Evolutionary conservation across 768 basidiomycete species (phyloP).

Genomic region (Xanthoconium stramineum): DNA sequence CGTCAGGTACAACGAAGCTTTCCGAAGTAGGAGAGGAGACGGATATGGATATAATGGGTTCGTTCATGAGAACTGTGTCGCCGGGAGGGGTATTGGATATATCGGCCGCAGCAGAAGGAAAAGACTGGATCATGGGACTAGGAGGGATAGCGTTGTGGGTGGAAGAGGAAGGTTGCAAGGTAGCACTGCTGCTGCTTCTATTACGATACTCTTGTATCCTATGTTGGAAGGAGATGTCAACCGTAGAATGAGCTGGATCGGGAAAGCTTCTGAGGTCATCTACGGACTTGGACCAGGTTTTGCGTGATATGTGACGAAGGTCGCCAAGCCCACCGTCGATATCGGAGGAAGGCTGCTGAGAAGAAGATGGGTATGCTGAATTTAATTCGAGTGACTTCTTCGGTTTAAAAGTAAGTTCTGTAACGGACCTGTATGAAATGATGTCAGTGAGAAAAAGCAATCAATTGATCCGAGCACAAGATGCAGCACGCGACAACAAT

Average conservation of each 20-base stretch:
- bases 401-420: slow-evolving; percentile 53
- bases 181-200: slow-evolving; percentile 55
- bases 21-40: slow-evolving; percentile 44
- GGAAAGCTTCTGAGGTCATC: slow-evolving; percentile 69
- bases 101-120: slow-evolving; percentile 34
- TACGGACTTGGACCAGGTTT: slow-evolving; percentile 75
- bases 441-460: slow-evolving; percentile 19
- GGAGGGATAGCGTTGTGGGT: slow-evolving; percentile 23
- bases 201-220: slow-evolving; percentile 64
- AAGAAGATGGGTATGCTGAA: slow-evolving; percentile 31
- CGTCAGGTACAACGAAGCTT: slow-evolving; percentile 29
- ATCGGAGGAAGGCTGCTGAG: slow-evolving; percentile 28
- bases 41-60: slow-evolving; percentile 45
- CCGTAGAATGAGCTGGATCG: slow-evolving; percentile 30
- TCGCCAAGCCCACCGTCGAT: slow-evolving; percentile 51
- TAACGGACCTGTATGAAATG: slow-evolving; percentile 50
- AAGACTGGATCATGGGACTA: slow-evolving; percentile 40
- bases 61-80: slow-evolving; percentile 16
- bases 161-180: slow-evolving; percentile 39
- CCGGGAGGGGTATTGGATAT: slow-evolving; percentile 22
- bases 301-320: slow-evolving; percentile 64
- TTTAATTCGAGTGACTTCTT: slow-evolving; percentile 45
- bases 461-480: slow-evolving; percentile 3
- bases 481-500: slow-evolving; percentile 2
- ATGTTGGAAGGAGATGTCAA: slow-evolving; percentile 54